Conservation (phyloP, 2,329 filamentous ascomycete species). For the Clonostachys rosea region DNA sequence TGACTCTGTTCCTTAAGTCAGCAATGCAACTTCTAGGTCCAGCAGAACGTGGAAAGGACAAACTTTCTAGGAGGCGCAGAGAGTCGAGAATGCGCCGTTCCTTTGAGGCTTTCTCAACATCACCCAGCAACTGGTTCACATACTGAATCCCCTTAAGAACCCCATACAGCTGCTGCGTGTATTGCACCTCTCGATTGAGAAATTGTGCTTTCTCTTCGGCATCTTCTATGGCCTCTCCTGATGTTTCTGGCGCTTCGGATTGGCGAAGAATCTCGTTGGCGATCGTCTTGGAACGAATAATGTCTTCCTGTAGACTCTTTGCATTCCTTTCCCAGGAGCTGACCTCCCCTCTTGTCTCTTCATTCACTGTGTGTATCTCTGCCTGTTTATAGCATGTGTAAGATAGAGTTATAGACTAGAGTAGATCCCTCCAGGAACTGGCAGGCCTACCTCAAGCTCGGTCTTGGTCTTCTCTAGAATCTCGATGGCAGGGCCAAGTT, state of each 20-base stretch:
- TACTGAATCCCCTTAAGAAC: slow-evolving; percentile 46
- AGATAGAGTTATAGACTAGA: too few relatives aligned
- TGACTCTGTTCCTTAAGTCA: slow-evolving; percentile 34
- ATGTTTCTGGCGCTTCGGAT: slow-evolving; percentile 58
- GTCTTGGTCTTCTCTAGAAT: slow-evolving; percentile 26
- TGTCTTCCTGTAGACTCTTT: slow-evolving; percentile 79
- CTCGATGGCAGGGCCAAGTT: slow-evolving; percentile 31
- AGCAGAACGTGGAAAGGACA: slow-evolving; percentile 7
- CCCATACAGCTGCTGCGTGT: slow-evolving; percentile 50
- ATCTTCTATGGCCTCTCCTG: slow-evolving; percentile 46
- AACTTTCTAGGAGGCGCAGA: slow-evolving; percentile 51
- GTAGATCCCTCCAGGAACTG: background rate
- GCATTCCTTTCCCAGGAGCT: slow-evolving; percentile 84
- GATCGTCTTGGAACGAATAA: slow-evolving; percentile 72
- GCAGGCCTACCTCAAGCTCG: slow-evolving; percentile 29
- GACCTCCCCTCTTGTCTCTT: slow-evolving; percentile 72
- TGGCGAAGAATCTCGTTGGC: slow-evolving; percentile 78
- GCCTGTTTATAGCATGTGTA: slow-evolving; percentile 17
- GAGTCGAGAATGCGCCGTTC: slow-evolving; percentile 53
- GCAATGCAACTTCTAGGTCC: background rate
- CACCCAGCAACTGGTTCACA: slow-evolving; percentile 56
- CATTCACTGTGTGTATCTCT: slow-evolving; percentile 73
- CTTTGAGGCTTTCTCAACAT: slow-evolving; percentile 53
- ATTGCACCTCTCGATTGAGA: slow-evolving; percentile 51
- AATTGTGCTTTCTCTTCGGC: slow-evolving; percentile 52